Conservation (phyloP, 2,329 filamentous ascomycete genomes). For the Trichoderma sp. region DNA sequence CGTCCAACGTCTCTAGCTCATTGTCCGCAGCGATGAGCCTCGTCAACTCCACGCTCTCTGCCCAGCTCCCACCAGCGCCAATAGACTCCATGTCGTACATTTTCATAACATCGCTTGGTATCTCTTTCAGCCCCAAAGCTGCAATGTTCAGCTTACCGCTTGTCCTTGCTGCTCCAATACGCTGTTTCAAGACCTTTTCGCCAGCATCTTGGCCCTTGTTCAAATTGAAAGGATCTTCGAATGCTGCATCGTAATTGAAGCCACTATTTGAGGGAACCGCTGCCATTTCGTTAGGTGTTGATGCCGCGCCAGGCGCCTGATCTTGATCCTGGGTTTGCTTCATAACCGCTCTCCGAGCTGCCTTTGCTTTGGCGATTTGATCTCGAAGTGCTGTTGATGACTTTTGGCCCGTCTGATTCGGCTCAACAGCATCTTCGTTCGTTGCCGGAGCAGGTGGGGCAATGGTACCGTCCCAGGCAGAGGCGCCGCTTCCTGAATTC, state of each 20-base stretch:
- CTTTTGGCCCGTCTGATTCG: conserved; percentile 47
- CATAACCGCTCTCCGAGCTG: conserved; percentile 64
- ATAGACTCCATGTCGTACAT: conserved; percentile 84
- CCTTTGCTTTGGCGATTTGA: conserved; percentile 90
- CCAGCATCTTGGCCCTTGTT: conserved; percentile 57
- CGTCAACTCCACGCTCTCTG: conserved; percentile 84
- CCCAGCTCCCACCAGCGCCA: conserved; percentile 72
- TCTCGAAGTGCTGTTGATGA: conserved; percentile 82
- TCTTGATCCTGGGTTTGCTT: conserved; percentile 35
- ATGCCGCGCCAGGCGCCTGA: conserved; percentile 17
- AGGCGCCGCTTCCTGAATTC: conserved; percentile 16
- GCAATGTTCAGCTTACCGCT: conserved; percentile 87
- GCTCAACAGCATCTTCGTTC: neutral
- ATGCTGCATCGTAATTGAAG: conserved; percentile 53
- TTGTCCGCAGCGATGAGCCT: conserved; percentile 88
- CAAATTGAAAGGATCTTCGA: conserved; percentile 71
- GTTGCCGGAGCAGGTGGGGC: conserved; percentile 30
- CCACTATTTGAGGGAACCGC: conserved; percentile 50
- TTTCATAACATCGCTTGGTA: conserved; percentile 79
- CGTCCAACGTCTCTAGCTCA: conserved; percentile 73
- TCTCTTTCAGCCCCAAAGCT: conserved; percentile 74
- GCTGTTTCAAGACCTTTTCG: conserved; percentile 70
- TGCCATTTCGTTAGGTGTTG: conserved; percentile 33
- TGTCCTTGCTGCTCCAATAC: conserved; percentile 70
- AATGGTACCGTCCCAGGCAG: conserved; percentile 38